phyloP scores from a whole-genome alignment of 78 protist genomes.

The Cavenderia fasciculata region DNA sequence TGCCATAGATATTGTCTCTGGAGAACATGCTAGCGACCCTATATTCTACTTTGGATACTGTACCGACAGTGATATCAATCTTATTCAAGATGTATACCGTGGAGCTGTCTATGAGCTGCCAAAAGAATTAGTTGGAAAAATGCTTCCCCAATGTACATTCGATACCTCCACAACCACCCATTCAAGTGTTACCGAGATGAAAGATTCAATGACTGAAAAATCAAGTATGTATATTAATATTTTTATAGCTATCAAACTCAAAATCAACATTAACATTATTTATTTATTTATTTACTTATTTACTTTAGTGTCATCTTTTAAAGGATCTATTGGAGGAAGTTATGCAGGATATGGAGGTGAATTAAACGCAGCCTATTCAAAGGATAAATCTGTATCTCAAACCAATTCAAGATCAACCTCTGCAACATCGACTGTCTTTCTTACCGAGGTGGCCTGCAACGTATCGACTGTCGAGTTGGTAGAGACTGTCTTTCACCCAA shows the following conservation, averaged over 20 bases:
- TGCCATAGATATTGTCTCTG: not conserved
- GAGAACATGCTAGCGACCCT: not conserved
- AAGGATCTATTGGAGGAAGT: too few species aligned
- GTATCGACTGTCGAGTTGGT: constrained; percentile 1
- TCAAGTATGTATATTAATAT: too few species aligned
- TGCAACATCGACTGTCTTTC: not conserved
- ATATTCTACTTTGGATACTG: not conserved
- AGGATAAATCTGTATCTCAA: too few species aligned
- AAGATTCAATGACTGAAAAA: too few species aligned
- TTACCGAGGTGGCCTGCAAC: not conserved
- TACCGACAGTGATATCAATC: not conserved
- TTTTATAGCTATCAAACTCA: not conserved
- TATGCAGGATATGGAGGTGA: too few species aligned
- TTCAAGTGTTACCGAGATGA: not conserved
- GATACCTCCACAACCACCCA: not conserved
- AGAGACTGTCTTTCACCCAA: not conserved
- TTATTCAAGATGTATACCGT: not conserved
- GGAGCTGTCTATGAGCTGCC: not conserved
- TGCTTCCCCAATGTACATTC: not conserved
- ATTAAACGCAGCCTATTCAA: too few species aligned
- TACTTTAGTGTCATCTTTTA: too few species aligned
- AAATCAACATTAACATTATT: too few species aligned
- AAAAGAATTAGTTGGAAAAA: not conserved
- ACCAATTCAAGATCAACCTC: not conserved
- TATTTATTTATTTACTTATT: too few species aligned